These are phyloP conservation scores for Erythrobasidium hasegawianum DNA, from an alignment of 1,284 basidiomycete genomes.

Conservation along the genomic window DNA sequence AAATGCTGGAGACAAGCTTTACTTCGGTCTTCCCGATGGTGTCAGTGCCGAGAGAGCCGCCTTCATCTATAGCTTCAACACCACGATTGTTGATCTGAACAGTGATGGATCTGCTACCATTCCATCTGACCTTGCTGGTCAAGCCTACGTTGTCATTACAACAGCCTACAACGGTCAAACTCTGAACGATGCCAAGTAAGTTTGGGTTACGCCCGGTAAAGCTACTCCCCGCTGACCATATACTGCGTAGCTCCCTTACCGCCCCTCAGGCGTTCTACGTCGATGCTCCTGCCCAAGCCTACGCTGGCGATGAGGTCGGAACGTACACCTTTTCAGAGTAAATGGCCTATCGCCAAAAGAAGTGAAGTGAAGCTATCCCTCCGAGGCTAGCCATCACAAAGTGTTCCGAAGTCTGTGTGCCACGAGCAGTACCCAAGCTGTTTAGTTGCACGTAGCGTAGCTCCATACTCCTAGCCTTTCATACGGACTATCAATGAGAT, in stretches of 20 bases:
- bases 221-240: neutral
- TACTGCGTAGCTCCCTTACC: slow-evolving; percentile 7
- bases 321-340: slow-evolving; percentile 10
- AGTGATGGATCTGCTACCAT: slow-evolving; percentile 13
- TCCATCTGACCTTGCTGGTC: slow-evolving; percentile 25
- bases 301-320: slow-evolving; percentile 20
- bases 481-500: too few relatives aligned
- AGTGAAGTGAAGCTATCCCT: too few relatives aligned
- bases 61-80: slow-evolving; percentile 22
- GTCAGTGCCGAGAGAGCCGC: slow-evolving; percentile 10
- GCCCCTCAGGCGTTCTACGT: slow-evolving; percentile 22
- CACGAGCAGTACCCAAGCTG: too few relatives aligned
- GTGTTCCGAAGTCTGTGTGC: too few relatives aligned
- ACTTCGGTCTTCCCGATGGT: slow-evolving; percentile 7
- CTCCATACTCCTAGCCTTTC: neutral
- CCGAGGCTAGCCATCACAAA: too few relatives aligned
- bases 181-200: slow-evolving; percentile 24
- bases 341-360: too few relatives aligned
- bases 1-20: slow-evolving; percentile 24
- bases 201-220: neutral
- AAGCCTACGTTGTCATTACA: slow-evolving; percentile 27
- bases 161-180: slow-evolving; percentile 23
- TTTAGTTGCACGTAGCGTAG: neutral
- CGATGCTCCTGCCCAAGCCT: slow-evolving; percentile 15
- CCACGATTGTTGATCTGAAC: slow-evolving; percentile 18